Evolutionary conservation across 164 flowering plant species (phyloP), one percentile per base, ranked within the genome.

Genomic region (Aristolochia californica): DNA sequence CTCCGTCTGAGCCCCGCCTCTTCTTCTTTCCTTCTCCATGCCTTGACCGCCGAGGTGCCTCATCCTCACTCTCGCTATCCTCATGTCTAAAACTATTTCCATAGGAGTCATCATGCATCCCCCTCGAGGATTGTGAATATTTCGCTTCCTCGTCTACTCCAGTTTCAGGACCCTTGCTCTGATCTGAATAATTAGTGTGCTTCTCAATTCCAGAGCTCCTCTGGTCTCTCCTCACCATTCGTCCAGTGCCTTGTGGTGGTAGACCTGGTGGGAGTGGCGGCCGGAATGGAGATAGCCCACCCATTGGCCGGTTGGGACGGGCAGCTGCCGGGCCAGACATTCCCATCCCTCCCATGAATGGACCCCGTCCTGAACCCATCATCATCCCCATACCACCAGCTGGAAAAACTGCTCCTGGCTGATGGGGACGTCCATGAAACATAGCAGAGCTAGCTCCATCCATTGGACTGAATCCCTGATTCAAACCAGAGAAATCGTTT

Each of bases 61-160:
- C 98, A 62, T 93, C 97, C 75, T 93, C 98, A 24, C 98, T 91
- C 65, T 86, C 98, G 48, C 95, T 91, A 11, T 86, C 98, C 24
- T 84, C 94, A 60, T 83, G 80, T 59, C 77, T 74, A 27, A 76
- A 70, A 66, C 57, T 74, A 62, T 67, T 81, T 18, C 77, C 77
- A 69, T 71, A 76, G 26, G 74, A 75, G 51, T 79, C 86, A 43
- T 75, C 83, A 2, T 62, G 72, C 56, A 72, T 75, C 43, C 66
- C 62, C 61, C 63, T 81, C 13, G 45, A 56, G 56, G 77, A 75
- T 48, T 73, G 77, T 56, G 73, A 77, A 72, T 74, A 66, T 48
- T 55, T 74, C 12, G 57, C 47, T 38, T 77, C 91, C 13, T 77
- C 81, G 28, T 74, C 82, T 5, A 61, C 70, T 21, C 65, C 65